These are phyloP conservation scores for Mycena sp. DNA, from an alignment of 1,284 basidiomycete genomes.

Conservation along the genomic window DNA sequence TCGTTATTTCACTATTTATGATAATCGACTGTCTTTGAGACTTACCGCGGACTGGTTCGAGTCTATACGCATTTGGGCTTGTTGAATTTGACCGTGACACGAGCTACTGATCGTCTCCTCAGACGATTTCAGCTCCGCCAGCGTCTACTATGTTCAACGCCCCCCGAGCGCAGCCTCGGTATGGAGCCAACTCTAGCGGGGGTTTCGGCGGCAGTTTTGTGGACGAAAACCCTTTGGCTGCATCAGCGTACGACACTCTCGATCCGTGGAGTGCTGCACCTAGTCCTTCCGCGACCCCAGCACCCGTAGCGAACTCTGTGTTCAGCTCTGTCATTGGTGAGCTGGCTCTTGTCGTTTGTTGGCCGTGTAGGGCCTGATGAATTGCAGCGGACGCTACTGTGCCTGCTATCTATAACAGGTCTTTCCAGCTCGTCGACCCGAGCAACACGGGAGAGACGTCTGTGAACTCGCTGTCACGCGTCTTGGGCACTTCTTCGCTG, in stretches of 20 bases:
- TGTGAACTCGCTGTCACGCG: conserved; percentile 81
- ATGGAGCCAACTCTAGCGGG: conserved; percentile 60
- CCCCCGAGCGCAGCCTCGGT: conserved; percentile 74
- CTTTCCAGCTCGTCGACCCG: conserved; percentile 78
- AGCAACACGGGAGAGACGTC: conserved; percentile 77
- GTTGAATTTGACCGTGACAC: conserved; percentile 4
- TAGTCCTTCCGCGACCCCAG: conserved; percentile 75
- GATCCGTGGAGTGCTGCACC: conserved; percentile 91
- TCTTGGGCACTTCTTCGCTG: conserved; percentile 78
- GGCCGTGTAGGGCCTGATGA: conserved; percentile 38
- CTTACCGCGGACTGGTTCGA: too few relatives aligned
- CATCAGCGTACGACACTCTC: conserved; percentile 80
- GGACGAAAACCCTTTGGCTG: conserved; percentile 78
- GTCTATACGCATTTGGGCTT: conserved; percentile 15
- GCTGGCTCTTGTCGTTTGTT: conserved; percentile 47
- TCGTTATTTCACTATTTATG: too few relatives aligned
- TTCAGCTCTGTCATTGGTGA: conserved; percentile 78
- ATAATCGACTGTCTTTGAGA: too few relatives aligned
- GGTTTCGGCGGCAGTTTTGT: conserved; percentile 78
- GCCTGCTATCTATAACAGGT: conserved; percentile 79
- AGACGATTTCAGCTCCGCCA: background rate
- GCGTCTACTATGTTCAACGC: conserved; percentile 77
- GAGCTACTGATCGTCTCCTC: conserved; percentile 10
- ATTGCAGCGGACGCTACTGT: conserved; percentile 76
- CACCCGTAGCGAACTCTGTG: conserved; percentile 55